Percentiles rank a stretch among this genome's conserved stretches.
Conservation (phyloP, 352 stramenopile species). For the Phytopythium kandeliae region DNA sequence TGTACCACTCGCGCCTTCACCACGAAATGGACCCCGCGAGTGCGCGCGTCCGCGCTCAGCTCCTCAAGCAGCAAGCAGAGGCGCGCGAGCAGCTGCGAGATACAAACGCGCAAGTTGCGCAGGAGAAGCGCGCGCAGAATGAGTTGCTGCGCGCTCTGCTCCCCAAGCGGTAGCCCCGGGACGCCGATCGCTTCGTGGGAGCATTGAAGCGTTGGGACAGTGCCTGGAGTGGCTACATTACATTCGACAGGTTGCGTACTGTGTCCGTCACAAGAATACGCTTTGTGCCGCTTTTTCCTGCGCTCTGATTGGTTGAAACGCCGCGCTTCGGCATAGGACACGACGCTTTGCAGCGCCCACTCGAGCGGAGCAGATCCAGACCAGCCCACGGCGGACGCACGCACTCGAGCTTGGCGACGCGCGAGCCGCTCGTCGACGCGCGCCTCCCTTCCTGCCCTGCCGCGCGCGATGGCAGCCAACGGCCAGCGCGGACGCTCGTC, state of each 20-base stretch:
- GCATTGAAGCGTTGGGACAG: neutral
- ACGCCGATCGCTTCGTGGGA: neutral
- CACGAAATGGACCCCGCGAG: constrained; percentile 28
- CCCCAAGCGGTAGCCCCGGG: neutral
- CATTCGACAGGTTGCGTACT: neutral
- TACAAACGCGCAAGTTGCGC: constrained; percentile 17
- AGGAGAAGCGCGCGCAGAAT: constrained; percentile 29
- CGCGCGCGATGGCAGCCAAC: constrained; percentile 5
- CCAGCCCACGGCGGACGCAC: too few relatives aligned
- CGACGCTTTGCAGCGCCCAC: too few relatives aligned
- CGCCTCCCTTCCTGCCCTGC: too few relatives aligned
- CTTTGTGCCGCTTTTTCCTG: too few relatives aligned
- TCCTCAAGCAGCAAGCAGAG: constrained; percentile 17
- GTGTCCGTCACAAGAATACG: neutral
- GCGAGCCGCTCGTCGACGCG: too few relatives aligned
- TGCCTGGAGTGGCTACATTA: neutral
- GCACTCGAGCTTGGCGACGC: too few relatives aligned
- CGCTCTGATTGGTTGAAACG: too few relatives aligned
- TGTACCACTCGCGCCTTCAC: constrained; percentile 24
- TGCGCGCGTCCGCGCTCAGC: constrained; percentile 17
- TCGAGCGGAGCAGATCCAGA: too few relatives aligned
- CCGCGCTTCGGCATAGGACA: too few relatives aligned
- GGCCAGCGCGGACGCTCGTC: constrained; percentile 2
- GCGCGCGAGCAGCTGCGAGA: constrained; percentile 17
- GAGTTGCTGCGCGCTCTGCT: constrained; percentile 18